Percentiles rank a stretch among this genome's conserved stretches.
These are phyloP conservation scores for Leccinum griseonigrum DNA, from an alignment of 1,284 basidiomycete genomes.

Conservation along the genomic window DNA sequence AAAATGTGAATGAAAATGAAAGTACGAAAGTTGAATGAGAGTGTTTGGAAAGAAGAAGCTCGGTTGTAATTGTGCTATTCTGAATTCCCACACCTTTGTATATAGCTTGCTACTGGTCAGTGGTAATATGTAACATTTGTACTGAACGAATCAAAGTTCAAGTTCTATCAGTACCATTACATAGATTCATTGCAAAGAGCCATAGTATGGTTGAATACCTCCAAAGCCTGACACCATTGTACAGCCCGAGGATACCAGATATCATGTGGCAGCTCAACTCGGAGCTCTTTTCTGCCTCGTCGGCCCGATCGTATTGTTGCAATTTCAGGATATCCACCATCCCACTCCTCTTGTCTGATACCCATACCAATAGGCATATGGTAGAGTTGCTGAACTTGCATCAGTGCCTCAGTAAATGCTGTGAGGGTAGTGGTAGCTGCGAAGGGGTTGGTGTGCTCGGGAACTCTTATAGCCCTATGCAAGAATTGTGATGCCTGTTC, in stretches of 20 bases:
- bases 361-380: background rate
- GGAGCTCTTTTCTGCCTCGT: background rate
- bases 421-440: background rate
- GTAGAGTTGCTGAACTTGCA: background rate
- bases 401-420: background rate
- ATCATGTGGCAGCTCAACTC: background rate
- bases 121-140: no score
- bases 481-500: background rate
- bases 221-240: background rate
- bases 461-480: background rate
- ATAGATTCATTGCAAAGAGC: background rate
- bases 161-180: background rate
- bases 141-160: no score
- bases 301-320: background rate
- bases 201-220: background rate
- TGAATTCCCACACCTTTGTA: no score
- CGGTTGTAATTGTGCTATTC: no score
- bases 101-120: no score
- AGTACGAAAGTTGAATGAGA: no score
- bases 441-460: background rate
- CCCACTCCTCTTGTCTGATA: background rate
- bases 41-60: no score
- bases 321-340: background rate
- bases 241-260: background rate
- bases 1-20: background rate